Base-by-base conservation (phyloP, 2,329 filamentous ascomycete species). In the Trichoderma asperellum region DNA sequence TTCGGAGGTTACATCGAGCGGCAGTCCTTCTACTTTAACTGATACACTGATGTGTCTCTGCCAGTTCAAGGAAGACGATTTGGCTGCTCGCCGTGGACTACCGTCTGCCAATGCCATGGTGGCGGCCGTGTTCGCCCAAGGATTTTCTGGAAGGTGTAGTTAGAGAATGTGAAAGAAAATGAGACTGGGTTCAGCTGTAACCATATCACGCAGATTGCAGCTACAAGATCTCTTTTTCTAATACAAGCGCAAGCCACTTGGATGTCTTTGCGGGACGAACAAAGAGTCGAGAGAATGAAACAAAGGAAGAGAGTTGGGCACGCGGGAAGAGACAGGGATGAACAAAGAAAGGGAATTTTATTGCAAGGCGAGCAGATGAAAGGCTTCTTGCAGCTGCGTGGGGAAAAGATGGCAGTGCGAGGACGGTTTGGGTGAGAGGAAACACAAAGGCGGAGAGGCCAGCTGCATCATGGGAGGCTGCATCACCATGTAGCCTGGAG, bases 1-100 rank as follows among this genome's bases (percentile, higher is more conserved):
- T 32, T 75, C 77, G 0, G 82, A 79, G 0, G 79, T 83, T 0
- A 81, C 76, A 8, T 77, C 73, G 0, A 40, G 12, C 0, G 82
- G 81, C 5, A 87, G 70, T 5, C 72, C 70, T 6, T 74, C 73
- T 1, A 84, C 49, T 2, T 72, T 70, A 18, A 83, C 67, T 4
- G 68, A 75, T 6, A 82, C 66, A 16, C 77, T 76, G 0, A 77
- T 74, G 78, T 79, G 81, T 10, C 72, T 73, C 35, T 73, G 71
- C 81, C 81, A 83, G n/a, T 72, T 47, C 7, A 10, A n/a, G 0
- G 61, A 27, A 14, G 47, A 18, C 5, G 37, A 10, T 11, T 43
- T 11, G 1, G 16, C 21, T 6, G n/a, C 57, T n/a, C 21, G 34
- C n/a, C 3, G 35, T 7, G 11, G 35, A 40, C 5, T 16, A 40